A percentile compares a stretch with the other conserved stretches of the same genome.
Conservation (phyloP, 2,329 filamentous ascomycete genomes). For the Amauroascus verrucosus region DNA sequence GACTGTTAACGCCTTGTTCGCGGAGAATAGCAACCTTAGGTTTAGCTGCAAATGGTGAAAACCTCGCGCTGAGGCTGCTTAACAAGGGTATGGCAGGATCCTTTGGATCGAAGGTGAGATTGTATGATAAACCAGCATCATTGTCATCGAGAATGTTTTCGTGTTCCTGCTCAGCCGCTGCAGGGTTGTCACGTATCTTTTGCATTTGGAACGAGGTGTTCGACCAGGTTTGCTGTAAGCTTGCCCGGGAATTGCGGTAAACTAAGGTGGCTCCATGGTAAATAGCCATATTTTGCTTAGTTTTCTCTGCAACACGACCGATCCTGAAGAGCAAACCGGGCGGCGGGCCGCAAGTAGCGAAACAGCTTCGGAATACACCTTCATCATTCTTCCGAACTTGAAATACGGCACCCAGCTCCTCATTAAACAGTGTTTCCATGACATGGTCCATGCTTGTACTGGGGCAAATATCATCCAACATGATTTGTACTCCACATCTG, state of each 20-base stretch:
- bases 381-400: slow-evolving; percentile 81
- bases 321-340: slow-evolving; percentile 74
- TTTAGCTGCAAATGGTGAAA: slow-evolving; percentile 49
- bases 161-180: slow-evolving; percentile 76
- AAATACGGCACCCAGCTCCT: slow-evolving; percentile 92
- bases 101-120: slow-evolving; percentile 66
- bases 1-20: slow-evolving; percentile 90
- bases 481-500: slow-evolving; percentile 74
- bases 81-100: slow-evolving; percentile 65
- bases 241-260: slow-evolving; percentile 56
- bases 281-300: slow-evolving; percentile 67
- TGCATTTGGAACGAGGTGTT: slow-evolving; percentile 87
- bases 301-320: slow-evolving; percentile 56
- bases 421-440: slow-evolving; percentile 79
- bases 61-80: slow-evolving; percentile 48
- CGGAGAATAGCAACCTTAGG: slow-evolving; percentile 83
- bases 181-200: slow-evolving; percentile 75
- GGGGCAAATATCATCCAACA: slow-evolving; percentile 58
- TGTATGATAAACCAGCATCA: slow-evolving; percentile 77
- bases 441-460: slow-evolving; percentile 54
- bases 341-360: slow-evolving; percentile 79
- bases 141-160: slow-evolving; percentile 60
- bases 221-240: slow-evolving; percentile 80
- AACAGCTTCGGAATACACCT: slow-evolving; percentile 75
- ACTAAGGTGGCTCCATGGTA: slow-evolving; percentile 60